These are phyloP conservation scores for Bromus sterilis DNA, from an alignment of 176 grass and related monocot genomes.

Conservation along the genomic window DNA sequence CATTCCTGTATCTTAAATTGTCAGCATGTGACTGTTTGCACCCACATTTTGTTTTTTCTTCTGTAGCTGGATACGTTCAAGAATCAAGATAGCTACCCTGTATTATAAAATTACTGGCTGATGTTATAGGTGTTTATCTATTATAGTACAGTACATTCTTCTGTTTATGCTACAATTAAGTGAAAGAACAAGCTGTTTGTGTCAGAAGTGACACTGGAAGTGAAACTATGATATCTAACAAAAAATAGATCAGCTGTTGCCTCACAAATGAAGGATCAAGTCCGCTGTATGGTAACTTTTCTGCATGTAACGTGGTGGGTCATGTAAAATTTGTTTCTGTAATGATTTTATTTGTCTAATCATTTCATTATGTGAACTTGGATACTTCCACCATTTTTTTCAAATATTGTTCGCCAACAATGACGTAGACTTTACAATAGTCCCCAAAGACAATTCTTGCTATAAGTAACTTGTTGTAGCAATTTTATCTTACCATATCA, in stretches of 20 bases:
- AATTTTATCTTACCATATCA: conserved; percentile 9
- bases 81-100: neutral
- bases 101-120: neutral
- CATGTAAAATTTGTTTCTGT: neutral
- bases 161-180: neutral
- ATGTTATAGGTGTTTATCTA: neutral
- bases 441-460: neutral
- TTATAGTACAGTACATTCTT: no score
- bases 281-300: neutral
- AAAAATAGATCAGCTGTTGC: conserved; percentile 26
- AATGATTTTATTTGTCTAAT: neutral
- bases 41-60: neutral
- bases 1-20: neutral
- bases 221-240: neutral
- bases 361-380: neutral
- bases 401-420: neutral
- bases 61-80: neutral
- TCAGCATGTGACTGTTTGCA: neutral
- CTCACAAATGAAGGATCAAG: conserved; percentile 11
- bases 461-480: neutral
- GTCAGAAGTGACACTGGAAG: neutral
- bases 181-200: neutral
- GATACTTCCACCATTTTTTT: neutral
- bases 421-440: neutral
- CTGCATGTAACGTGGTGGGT: neutral